Base-by-base conservation (phyloP, 306 rosid genomes). In the Argentina anserina region DNA sequence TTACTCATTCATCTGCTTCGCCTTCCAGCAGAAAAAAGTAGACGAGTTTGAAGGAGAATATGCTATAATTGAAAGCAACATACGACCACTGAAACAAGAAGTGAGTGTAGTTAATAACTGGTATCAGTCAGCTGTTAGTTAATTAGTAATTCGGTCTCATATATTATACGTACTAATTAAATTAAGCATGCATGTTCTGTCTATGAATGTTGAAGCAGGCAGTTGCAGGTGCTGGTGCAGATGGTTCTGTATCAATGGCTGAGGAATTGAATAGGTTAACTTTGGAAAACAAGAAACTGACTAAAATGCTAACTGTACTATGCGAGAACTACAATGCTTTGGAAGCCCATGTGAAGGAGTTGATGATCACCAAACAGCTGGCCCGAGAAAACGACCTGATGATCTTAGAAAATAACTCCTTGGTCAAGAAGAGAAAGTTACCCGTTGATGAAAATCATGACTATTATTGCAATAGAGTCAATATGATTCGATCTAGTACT, bases 271-370 rank as follows among this genome's bases (percentile, higher is more conserved):
- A 73, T 23, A 88, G 92, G 29, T 26, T 87, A 0, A 85, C 52
- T 69, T 21, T 80, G 4, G 98, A 93, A 86, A 93, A 90, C 67
- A 82, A 77, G 85, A 87, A 60, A 76, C 87, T 93, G 28, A 79
- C 55, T 2, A 76, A 86, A 70, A 79, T 12, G 77, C 21, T 93
- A 70, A 78, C 66, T 6, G 50, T 67, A 8, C 49, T 93, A 83
- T 69, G 76, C 20, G 84, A 85, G 65, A 83, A 73, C 36, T 93
- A 81, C 75, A 53, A 70, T 6, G 76, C 70, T 63, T 46, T 93
- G 82, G 77, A 83, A 29, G 76, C 73, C 26, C 87, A 84, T 5
- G 71, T 87, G 63, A 72, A 5, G 71, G 81, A 84, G 69, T 72
- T 84, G 81, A 72, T 70, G 68, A 73, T 11, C 15, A 33, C 15